Conservation (phyloP, 1,284 basidiomycete genomes). For the Rhodotorula sp. region DNA sequence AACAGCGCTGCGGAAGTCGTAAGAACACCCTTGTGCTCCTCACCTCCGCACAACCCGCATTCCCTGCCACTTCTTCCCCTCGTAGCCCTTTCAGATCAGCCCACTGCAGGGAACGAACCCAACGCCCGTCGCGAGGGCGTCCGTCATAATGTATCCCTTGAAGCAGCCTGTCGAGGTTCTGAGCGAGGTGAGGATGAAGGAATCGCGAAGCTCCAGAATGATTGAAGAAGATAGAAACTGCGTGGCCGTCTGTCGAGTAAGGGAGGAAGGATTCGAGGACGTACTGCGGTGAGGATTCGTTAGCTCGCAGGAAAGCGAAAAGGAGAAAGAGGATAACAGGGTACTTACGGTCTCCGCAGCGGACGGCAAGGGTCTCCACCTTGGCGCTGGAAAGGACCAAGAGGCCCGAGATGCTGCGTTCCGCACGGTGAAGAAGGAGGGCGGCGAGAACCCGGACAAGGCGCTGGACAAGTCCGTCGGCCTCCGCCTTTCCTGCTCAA, state of each 20-base stretch:
- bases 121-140: slow-evolving; percentile 43
- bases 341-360: slow-evolving; percentile 37
- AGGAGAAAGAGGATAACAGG: background rate
- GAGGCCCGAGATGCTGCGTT: slow-evolving; percentile 20
- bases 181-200: slow-evolving; percentile 48
- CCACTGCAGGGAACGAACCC: slow-evolving; percentile 38
- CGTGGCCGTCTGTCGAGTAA: slow-evolving; percentile 47
- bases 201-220: slow-evolving; percentile 48
- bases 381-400: slow-evolving; percentile 43
- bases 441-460: slow-evolving; percentile 22
- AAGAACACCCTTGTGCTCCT: too few relatives aligned
- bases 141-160: slow-evolving; percentile 44
- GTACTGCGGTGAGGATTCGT: slow-evolving; percentile 42
- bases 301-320: background rate
- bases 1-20: too few relatives aligned
- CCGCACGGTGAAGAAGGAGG: background rate
- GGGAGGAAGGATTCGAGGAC: slow-evolving; percentile 48
- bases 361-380: slow-evolving; percentile 48
- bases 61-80: slow-evolving; percentile 39
- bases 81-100: slow-evolving; percentile 36
- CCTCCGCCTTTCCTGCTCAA: background rate
- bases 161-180: slow-evolving; percentile 42
- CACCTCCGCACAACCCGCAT: slow-evolving; percentile 34
- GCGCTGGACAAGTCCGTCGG: slow-evolving; percentile 7
- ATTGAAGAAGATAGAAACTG: slow-evolving; percentile 50